phyloP scores from a whole-genome alignment of 2,329 filamentous ascomycete species.

The Pestalotiopsis fici region DNA sequence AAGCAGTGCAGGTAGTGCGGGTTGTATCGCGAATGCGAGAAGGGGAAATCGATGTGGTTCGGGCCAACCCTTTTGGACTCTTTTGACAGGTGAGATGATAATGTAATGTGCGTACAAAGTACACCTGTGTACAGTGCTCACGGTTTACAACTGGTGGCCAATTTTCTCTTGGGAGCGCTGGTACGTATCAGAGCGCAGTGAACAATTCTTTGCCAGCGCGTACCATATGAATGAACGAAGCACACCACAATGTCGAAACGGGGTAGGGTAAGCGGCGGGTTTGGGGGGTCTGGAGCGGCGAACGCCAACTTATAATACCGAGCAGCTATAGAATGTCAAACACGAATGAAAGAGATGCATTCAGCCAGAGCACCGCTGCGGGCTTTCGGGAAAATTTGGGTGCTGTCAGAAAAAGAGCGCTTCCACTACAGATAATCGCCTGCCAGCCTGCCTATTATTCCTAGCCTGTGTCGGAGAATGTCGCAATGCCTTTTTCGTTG shows the following conservation, averaged over 20 bases:
- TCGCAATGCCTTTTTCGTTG: conserved; percentile 23
- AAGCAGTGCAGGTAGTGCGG: not conserved
- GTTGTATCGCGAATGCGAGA: conserved; percentile 2
- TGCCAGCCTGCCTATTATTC: not conserved
- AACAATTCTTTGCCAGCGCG: not conserved
- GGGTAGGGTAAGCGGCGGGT: not conserved
- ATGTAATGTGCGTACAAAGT: not conserved
- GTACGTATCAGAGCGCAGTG: not conserved
- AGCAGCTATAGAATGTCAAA: conserved; percentile 11
- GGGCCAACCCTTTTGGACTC: not conserved
- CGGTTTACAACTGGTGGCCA: not conserved
- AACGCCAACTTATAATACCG: conserved; percentile 22
- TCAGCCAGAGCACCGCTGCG: conserved; percentile 1
- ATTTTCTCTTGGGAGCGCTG: not conserved
- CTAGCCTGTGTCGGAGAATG: conserved; percentile 35
- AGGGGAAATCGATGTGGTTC: not conserved
- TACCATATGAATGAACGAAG: conserved; percentile 8
- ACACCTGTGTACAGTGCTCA: not conserved
- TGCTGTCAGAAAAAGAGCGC: not conserved
- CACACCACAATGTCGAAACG: conserved; percentile 11
- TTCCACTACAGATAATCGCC: conserved; percentile 14
- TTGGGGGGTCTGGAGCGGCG: conserved; percentile 23
- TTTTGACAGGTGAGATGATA: not conserved
- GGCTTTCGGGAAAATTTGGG: conserved; percentile 9
- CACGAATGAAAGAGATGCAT: not conserved